Evolutionary conservation across 2,329 filamentous ascomycete genomes (phyloP).

Genomic region (Thelonectria discophora): DNA sequence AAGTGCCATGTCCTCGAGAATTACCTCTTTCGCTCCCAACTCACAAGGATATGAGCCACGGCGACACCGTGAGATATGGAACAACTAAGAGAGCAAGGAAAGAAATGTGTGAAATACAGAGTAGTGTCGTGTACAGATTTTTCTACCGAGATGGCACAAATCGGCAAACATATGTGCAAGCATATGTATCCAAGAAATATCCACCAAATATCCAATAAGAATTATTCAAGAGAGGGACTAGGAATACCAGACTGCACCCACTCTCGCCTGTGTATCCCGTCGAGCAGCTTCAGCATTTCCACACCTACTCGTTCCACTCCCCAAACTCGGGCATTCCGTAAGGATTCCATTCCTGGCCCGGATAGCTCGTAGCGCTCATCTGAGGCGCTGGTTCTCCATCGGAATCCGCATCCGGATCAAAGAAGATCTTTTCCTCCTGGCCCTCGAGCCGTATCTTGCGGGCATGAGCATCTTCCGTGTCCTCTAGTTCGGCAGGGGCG

Average conservation of each 20-base stretch:
- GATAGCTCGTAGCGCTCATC: slow-evolving; percentile 75
- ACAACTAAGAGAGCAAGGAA: background rate
- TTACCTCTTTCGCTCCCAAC: background rate
- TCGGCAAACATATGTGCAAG: background rate
- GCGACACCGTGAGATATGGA: background rate
- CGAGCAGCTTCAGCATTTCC: background rate
- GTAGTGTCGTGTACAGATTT: no score
- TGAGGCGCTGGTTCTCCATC: slow-evolving; percentile 50
- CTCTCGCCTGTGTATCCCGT: background rate
- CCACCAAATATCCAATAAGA: background rate
- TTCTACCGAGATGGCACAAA: no score
- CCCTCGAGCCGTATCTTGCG: slow-evolving; percentile 54
- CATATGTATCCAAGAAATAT: background rate
- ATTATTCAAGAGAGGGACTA: background rate
- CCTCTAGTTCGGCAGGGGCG: slow-evolving; percentile 50
- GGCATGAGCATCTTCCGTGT: slow-evolving; percentile 55
- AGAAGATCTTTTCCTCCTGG: slow-evolving; percentile 65
- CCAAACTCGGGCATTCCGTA: slow-evolving; percentile 50
- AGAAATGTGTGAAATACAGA: background rate
- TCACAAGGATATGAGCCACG: slow-evolving; percentile 2
- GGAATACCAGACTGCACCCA: background rate
- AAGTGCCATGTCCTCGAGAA: background rate
- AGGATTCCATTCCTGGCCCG: slow-evolving; percentile 76
- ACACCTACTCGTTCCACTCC: slow-evolving; percentile 39
- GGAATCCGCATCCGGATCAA: slow-evolving; percentile 48